Percentiles rank a stretch among this genome's conserved stretches.
These are phyloP conservation scores for Aspergillus cavernicola DNA, from an alignment of 495 filamentous ascomycete species.

Conservation along the genomic window DNA sequence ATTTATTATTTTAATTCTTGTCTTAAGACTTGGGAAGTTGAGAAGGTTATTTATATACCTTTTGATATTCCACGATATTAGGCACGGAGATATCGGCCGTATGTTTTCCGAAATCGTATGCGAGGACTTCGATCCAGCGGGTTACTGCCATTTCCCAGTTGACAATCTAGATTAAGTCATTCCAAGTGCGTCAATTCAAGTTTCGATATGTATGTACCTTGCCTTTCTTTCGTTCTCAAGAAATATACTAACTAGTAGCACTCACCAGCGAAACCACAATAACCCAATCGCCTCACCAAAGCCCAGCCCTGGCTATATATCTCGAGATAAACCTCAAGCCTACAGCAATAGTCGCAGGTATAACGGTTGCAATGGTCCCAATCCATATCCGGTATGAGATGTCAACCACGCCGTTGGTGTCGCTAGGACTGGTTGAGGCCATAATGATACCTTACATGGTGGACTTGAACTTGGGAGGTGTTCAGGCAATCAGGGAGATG, in stretches of 20 bases:
- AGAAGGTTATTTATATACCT: conserved; percentile 16
- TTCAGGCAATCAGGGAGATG: too few relatives aligned
- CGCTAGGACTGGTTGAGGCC: too few relatives aligned
- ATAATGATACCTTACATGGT: too few relatives aligned
- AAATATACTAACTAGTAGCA: neutral
- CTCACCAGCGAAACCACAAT: conserved; percentile 29
- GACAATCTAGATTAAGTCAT: conserved; percentile 8
- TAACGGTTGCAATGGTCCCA: conserved; percentile 27
- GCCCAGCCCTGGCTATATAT: conserved; percentile 21
- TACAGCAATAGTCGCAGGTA: conserved; percentile 31
- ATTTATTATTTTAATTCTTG: too few relatives aligned
- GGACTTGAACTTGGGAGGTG: too few relatives aligned
- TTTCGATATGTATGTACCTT: too few relatives aligned
- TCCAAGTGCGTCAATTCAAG: too few relatives aligned
- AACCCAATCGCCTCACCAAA: conserved; percentile 41
- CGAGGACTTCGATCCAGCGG: conserved; percentile 20
- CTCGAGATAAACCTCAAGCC: conserved; percentile 26
- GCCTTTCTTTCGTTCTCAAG: too few relatives aligned
- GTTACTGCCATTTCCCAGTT: conserved; percentile 25
- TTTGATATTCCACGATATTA: conserved; percentile 16
- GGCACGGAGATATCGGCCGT: conserved; percentile 9
- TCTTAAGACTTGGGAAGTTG: too few relatives aligned
- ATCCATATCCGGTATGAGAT: conserved; percentile 25
- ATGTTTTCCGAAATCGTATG: conserved; percentile 18
- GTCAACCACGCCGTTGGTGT: neutral